phyloP scores from a whole-genome alignment of 805 yeast species.

The Kuraishia ogatae region DNA sequence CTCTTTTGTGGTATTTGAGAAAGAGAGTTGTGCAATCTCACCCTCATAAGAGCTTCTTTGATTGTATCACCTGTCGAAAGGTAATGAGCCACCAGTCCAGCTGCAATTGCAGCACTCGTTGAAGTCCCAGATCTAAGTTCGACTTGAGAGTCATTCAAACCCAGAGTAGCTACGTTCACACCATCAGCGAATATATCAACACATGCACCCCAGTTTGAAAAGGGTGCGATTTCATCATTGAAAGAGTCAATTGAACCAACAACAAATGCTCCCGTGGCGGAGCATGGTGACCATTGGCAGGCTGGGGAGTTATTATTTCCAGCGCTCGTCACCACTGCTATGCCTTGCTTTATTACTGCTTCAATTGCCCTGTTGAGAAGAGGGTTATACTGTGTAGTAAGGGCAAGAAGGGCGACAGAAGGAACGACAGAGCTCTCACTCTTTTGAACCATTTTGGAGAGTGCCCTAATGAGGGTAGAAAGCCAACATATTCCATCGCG shows the following conservation, averaged over 20 bases:
- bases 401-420: slow-evolving; percentile 71
- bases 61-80: slow-evolving; percentile 31
- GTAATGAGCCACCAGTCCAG: slow-evolving; percentile 34
- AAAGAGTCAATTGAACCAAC: slow-evolving; percentile 86
- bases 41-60: slow-evolving; percentile 22
- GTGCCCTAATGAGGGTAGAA: slow-evolving; percentile 53
- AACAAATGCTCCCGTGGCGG: slow-evolving; percentile 60
- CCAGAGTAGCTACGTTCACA: slow-evolving; percentile 45
- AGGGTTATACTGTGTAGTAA: slow-evolving; percentile 63
- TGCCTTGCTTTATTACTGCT: slow-evolving; percentile 66
- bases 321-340: slow-evolving; percentile 74
- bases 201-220: slow-evolving; percentile 86
- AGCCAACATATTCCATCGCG: slow-evolving; percentile 61
- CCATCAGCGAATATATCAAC: slow-evolving; percentile 86
- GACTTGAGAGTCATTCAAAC: slow-evolving; percentile 19
- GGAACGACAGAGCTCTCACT: slow-evolving; percentile 23
- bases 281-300: slow-evolving; percentile 80
- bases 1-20: neutral
- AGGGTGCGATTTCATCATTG: slow-evolving; percentile 59
- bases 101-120: slow-evolving; percentile 35
- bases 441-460: slow-evolving; percentile 63
- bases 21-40: neutral
- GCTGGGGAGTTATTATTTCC: slow-evolving; percentile 79
- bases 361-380: slow-evolving; percentile 68
- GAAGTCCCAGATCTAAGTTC: slow-evolving; percentile 39